Conservation (phyloP, 2,329 filamentous ascomycete genomes). For the Helotiales sp. region DNA sequence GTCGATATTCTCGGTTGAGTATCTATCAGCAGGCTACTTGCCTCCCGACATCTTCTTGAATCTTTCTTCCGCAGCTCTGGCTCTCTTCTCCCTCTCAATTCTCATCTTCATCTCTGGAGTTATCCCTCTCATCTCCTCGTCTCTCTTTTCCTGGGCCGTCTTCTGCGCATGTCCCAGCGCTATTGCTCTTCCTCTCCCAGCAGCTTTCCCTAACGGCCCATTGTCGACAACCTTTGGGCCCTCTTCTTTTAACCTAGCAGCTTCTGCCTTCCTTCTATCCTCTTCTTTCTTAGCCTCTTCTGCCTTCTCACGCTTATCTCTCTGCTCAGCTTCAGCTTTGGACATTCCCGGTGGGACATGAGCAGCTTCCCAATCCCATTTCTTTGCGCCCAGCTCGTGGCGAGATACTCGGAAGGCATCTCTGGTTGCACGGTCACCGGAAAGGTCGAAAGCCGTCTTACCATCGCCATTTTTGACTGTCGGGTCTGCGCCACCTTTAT, state of each 20-base stretch:
- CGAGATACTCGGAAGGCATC: conserved; percentile 92
- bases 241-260: conserved; percentile 69
- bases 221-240: conserved; percentile 55
- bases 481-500: conserved; percentile 75
- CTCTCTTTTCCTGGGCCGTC: conserved; percentile 76
- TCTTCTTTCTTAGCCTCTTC: conserved; percentile 69
- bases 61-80: conserved; percentile 88
- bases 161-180: conserved; percentile 62
- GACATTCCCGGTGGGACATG: conserved; percentile 71
- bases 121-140: conserved; percentile 81
- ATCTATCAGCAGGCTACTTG: not conserved
- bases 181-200: conserved; percentile 50
- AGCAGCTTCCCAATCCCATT: conserved; percentile 77
- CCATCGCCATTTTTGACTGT: conserved; percentile 69
- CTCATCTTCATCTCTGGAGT: conserved; percentile 83
- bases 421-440: conserved; percentile 80
- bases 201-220: conserved; percentile 36
- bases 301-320: conserved; percentile 68
- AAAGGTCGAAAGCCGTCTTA: conserved; percentile 84
- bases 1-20: not conserved
- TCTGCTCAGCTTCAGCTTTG: conserved; percentile 68
- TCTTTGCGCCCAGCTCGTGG: conserved; percentile 72
- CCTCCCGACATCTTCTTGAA: conserved; percentile 47
- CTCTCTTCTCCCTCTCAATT: conserved; percentile 84
- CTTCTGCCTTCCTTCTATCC: conserved; percentile 70